These are phyloP conservation scores for Pachyrhizus erosus DNA, from an alignment of 306 rosid species.

Conservation along the genomic window DNA sequence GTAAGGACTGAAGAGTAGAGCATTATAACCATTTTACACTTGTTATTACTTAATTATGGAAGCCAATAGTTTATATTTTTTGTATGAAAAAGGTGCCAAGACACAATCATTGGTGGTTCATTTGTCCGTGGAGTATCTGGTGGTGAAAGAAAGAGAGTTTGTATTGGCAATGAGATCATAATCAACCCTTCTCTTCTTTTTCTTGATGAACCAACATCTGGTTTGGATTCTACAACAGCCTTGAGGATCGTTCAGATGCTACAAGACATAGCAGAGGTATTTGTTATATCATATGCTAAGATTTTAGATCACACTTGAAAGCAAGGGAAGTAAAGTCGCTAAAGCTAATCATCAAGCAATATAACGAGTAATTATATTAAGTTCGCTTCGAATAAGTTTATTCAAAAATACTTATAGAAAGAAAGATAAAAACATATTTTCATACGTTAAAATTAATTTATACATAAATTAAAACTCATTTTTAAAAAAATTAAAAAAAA, in stretches of 20 bases:
- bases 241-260: constrained; percentile 88
- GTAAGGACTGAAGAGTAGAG: not conserved
- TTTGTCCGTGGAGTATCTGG: constrained; percentile 97
- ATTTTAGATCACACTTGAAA: not conserved
- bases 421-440: no score
- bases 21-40: not conserved
- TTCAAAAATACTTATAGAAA: no score
- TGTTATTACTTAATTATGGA: not conserved
- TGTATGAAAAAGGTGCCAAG: constrained; percentile 80
- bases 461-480: no score
- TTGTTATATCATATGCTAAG: not conserved
- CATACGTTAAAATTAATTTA: no score
- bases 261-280: constrained; percentile 95
- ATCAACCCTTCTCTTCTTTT: constrained; percentile 91
- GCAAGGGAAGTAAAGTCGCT: no score
- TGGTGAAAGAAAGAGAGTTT: constrained; percentile 96
- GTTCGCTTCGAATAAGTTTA: no score
- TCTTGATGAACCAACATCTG: constrained; percentile 99
- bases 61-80: not conserved
- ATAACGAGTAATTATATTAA: no score
- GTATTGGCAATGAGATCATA: constrained; percentile 91
- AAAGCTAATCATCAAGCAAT: not conserved
- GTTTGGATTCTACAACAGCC: constrained; percentile 98
- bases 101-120: constrained; percentile 94
- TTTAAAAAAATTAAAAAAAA: no score